Percentiles rank a stretch among this genome's conserved stretches.
These are phyloP conservation scores for Udeniomyces megalosporus DNA, from an alignment of 768 basidiomycete species.

Conservation along the genomic window DNA sequence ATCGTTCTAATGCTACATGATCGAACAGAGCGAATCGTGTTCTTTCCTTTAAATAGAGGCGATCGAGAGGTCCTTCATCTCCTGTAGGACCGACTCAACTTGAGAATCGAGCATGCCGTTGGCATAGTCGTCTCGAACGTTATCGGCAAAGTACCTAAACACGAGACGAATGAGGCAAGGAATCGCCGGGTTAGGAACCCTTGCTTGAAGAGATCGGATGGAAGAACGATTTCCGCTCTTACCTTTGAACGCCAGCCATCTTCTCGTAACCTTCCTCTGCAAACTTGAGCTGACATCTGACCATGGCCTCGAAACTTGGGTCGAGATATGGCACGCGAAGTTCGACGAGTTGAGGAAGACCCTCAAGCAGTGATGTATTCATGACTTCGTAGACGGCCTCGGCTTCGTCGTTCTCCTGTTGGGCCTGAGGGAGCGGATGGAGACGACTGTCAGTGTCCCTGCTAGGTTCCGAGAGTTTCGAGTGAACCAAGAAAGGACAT, in stretches of 20 bases:
- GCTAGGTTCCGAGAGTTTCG: not conserved
- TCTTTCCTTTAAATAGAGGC: too few species aligned
- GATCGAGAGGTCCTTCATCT: slow-evolving; percentile 91
- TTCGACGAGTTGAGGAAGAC: slow-evolving; percentile 82
- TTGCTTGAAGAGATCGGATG: not conserved
- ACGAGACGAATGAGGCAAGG: not conserved
- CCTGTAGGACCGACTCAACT: slow-evolving; percentile 91
- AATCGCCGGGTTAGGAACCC: not conserved
- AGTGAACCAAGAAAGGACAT: slow-evolving; percentile 17
- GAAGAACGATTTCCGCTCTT: slow-evolving; percentile 13
- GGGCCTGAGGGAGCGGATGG: slow-evolving; percentile 43
- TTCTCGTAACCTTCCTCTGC: slow-evolving; percentile 98
- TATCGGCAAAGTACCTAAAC: slow-evolving; percentile 68
- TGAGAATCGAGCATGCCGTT: slow-evolving; percentile 90
- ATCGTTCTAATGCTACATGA: too few species aligned
- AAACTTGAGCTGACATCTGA: slow-evolving; percentile 87
- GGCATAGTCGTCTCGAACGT: slow-evolving; percentile 88
- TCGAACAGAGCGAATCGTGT: too few species aligned
- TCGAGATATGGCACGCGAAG: slow-evolving; percentile 95
- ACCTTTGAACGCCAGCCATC: slow-evolving; percentile 84
- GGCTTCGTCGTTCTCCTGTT: slow-evolving; percentile 88
- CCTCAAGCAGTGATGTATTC: slow-evolving; percentile 77
- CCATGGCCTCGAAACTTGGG: slow-evolving; percentile 95
- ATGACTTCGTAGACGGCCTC: slow-evolving; percentile 86
- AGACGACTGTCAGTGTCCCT: not conserved